Evolutionary conservation across 2,329 filamentous ascomycete species (phyloP).

Genomic region (Trichoderma asperellum): DNA sequence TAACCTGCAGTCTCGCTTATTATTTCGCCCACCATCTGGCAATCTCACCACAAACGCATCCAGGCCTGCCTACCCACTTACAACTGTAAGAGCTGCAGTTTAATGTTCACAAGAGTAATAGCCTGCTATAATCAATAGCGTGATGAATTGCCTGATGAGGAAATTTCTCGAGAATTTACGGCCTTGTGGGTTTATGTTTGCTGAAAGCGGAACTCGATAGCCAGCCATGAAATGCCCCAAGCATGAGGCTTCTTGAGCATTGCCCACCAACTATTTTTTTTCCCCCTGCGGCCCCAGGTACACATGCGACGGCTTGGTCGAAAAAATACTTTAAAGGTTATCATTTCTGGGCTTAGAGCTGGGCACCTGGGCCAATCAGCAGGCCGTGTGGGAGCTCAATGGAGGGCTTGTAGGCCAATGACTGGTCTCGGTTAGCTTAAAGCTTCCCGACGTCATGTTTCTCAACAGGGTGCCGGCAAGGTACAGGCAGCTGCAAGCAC

Average conservation of each 20-base stretch:
- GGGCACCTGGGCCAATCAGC: neutral
- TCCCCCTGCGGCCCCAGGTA: neutral
- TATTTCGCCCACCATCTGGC: neutral
- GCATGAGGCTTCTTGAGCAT: neutral
- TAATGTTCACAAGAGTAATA: neutral
- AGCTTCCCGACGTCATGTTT: conserved; percentile 11
- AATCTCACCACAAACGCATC: too few species aligned
- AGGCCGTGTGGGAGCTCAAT: neutral
- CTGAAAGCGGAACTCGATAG: conserved; percentile 4
- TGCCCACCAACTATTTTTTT: neutral
- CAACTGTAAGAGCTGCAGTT: neutral
- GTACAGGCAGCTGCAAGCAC: neutral
- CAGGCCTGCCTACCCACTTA: neutral
- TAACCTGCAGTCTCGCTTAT: neutral
- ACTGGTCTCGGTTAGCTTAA: conserved; percentile 8
- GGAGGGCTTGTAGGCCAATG: conserved; percentile 2
- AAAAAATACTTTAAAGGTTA: conserved; percentile 1
- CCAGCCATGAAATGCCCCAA: neutral
- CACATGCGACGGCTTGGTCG: neutral
- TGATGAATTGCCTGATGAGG: conserved; percentile 1
- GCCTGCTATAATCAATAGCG: neutral
- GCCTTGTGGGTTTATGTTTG: neutral
- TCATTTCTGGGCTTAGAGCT: conserved; percentile 7
- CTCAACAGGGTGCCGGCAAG: neutral
- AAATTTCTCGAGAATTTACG: conserved; percentile 6